Conservation (phyloP, 257 asterid species). For the Nicotiana tomentosiformis region DNA sequence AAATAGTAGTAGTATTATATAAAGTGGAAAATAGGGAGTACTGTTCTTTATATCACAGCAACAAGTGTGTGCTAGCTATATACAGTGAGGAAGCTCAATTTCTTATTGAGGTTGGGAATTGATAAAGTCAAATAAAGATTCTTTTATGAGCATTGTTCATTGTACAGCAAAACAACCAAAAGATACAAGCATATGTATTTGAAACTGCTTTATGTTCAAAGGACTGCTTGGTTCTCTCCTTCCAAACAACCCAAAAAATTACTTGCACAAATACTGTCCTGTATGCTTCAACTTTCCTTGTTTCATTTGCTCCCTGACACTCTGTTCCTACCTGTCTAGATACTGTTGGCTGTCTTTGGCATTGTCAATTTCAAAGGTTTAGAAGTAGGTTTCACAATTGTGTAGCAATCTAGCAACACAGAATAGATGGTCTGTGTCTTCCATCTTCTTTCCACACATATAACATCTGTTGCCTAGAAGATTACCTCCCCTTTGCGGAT, state of each 20-base stretch:
- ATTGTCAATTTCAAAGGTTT: not conserved
- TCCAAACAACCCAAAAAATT: not conserved
- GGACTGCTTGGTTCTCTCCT: not conserved
- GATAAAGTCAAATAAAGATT: not conserved
- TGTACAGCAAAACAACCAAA: not conserved
- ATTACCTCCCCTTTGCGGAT: not conserved
- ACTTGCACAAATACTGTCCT: not conserved
- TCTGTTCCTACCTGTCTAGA: not conserved
- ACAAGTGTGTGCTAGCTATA: not conserved
- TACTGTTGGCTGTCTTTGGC: not conserved
- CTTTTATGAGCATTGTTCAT: not conserved
- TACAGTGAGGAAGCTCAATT: not conserved
- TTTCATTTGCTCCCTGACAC: not conserved
- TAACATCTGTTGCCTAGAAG: not conserved
- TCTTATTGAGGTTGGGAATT: not conserved
- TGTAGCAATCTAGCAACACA: not conserved
- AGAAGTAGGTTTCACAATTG: not conserved
- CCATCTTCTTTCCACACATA: not conserved
- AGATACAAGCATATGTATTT: not conserved
- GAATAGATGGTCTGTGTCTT: not conserved
- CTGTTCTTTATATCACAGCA: not conserved
- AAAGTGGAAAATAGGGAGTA: not conserved
- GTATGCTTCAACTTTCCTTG: not conserved
- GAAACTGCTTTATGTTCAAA: not conserved
- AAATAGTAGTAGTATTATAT: too few relatives aligned